Conservation (phyloP, 306 rosid genomes). For the Quercus agrifolia region DNA sequence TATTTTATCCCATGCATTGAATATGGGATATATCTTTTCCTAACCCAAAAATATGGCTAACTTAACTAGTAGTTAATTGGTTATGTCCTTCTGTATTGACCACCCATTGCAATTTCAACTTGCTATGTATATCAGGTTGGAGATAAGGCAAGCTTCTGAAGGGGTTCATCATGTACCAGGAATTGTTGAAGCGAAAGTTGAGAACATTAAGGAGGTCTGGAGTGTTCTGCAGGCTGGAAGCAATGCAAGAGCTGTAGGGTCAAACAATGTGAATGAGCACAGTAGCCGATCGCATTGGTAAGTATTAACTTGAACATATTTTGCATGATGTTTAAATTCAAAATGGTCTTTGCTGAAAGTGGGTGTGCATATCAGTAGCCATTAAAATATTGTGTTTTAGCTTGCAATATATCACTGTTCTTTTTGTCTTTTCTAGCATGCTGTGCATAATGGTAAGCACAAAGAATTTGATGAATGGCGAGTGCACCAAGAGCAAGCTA, state of each 20-base stretch:
- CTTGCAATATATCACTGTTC: not conserved
- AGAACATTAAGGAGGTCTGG: conserved; percentile 65
- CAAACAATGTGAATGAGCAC: conserved; percentile 80
- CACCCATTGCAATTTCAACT: not conserved
- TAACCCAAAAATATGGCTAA: not conserved
- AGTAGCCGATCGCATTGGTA: conserved; percentile 94
- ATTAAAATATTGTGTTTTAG: not conserved
- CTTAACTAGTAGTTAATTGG: not conserved
- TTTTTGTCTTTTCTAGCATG: conserved; percentile 48
- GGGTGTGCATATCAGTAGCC: not conserved
- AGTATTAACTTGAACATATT: not conserved
- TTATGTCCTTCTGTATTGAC: not conserved
- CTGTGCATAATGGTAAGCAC: conserved; percentile 68
- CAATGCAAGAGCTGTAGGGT: conserved; percentile 79
- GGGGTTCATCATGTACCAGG: conserved; percentile 87
- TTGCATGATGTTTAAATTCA: not conserved
- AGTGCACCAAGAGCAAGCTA: conserved; percentile 81
- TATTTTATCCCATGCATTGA: conserved; percentile 15
- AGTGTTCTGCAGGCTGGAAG: conserved; percentile 72
- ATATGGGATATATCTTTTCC: not conserved
- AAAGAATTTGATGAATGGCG: conserved; percentile 71
- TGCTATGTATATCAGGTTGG: conserved; percentile 53
- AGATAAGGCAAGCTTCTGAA: conserved; percentile 75
- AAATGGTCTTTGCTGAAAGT: not conserved
- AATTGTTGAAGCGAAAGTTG: conserved; percentile 64